These are phyloP conservation scores for Colletotrichum musicola DNA, from an alignment of 2,329 filamentous ascomycete genomes.

Conservation along the genomic window DNA sequence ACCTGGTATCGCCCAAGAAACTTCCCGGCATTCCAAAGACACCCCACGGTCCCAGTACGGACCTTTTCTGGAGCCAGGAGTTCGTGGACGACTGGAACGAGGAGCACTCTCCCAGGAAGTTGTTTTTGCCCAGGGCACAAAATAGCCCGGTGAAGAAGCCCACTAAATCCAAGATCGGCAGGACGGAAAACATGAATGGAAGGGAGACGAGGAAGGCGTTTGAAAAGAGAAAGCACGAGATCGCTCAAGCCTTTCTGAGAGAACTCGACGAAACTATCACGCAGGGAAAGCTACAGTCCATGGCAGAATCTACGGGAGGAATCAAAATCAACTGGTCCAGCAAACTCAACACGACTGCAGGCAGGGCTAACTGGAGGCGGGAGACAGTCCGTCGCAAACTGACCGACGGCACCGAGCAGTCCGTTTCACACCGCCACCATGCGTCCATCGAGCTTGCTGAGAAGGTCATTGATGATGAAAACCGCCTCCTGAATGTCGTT, in stretches of 20 bases:
- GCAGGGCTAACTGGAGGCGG: conserved; percentile 78
- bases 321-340: conserved; percentile 80
- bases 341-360: conserved; percentile 84
- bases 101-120: conserved; percentile 66
- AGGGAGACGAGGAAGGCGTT: conserved; percentile 70
- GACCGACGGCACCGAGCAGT: conserved; percentile 43
- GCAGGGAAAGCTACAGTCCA: conserved; percentile 66
- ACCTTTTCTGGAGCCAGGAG: conserved; percentile 71
- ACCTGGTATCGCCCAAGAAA: conserved; percentile 49
- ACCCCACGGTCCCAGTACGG: conserved; percentile 65
- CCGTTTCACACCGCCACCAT: conserved; percentile 63
- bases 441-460: conserved; percentile 89
- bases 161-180: conserved; percentile 41
- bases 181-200: conserved; percentile 45
- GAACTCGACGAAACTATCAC: conserved; percentile 79
- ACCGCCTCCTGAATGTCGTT: conserved; percentile 88
- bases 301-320: conserved; percentile 76
- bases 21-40: conserved; percentile 61
- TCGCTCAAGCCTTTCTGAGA: conserved; percentile 73
- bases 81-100: conserved; percentile 75
- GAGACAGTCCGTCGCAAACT: conserved; percentile 61
- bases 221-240: conserved; percentile 68
- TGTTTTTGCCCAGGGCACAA: conserved; percentile 45
- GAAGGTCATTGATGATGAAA: conserved; percentile 84
- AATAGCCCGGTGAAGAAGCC: conserved; percentile 43